These are phyloP conservation scores for Eucalyptus brandiana DNA, from an alignment of 345 rosid species.

Conservation along the genomic window DNA sequence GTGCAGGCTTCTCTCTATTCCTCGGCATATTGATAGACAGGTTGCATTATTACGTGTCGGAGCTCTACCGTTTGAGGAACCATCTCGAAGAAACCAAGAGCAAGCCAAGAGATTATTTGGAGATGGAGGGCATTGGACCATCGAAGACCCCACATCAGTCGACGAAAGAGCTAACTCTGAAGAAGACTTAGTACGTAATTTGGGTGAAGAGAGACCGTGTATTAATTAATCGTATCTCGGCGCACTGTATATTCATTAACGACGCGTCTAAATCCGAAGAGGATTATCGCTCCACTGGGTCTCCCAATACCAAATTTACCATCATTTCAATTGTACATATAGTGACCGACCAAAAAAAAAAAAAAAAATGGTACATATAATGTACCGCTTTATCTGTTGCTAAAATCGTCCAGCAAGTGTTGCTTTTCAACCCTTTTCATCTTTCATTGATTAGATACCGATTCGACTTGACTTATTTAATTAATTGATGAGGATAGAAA, in stretches of 20 bases:
- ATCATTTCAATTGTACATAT: neutral
- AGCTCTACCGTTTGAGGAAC: neutral
- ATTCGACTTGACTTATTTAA: neutral
- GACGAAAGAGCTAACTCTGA: neutral
- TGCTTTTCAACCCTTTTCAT: neutral
- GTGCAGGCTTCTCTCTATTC: slow-evolving; percentile 16
- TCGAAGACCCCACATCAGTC: neutral
- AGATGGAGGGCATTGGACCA: neutral
- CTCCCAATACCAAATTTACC: neutral
- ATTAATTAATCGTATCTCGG: neutral
- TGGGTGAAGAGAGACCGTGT: neutral
- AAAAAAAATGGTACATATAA: neutral
- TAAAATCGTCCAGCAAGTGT: neutral
- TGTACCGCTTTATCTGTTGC: neutral
- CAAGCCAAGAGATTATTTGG: neutral
- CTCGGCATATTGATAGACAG: neutral
- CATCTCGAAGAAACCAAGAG: neutral
- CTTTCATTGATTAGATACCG: neutral
- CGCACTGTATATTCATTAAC: neutral
- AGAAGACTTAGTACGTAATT: neutral
- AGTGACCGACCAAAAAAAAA: no score
- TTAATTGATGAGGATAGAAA: neutral
- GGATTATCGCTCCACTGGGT: neutral
- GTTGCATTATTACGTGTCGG: neutral
- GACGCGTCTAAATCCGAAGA: neutral